These are phyloP conservation scores for Talaromyces wortmannii DNA, from an alignment of 495 filamentous ascomycete species.

Conservation along the genomic window DNA sequence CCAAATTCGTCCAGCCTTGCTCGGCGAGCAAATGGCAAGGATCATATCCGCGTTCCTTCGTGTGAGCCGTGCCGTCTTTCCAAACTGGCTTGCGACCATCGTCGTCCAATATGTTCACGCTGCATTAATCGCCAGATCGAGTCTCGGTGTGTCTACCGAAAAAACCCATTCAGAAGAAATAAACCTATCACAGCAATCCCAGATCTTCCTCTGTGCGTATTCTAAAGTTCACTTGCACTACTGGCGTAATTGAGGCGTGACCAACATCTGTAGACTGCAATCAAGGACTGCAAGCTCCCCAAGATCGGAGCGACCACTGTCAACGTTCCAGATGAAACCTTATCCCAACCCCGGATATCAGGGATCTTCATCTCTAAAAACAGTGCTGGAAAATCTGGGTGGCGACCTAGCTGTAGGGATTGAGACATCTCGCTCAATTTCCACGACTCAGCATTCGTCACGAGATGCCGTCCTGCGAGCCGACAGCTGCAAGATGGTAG, in stretches of 20 bases:
- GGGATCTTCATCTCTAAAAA: conserved; percentile 20
- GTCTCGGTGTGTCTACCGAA: conserved; percentile 29
- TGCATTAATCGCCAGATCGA: conserved; percentile 17
- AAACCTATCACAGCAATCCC: conserved; percentile 1
- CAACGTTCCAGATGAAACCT: conserved; percentile 16
- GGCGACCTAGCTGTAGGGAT: conserved; percentile 2
- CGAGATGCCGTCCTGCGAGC: conserved; percentile 6
- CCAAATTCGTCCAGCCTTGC: background rate
- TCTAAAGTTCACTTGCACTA: background rate
- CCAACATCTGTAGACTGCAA: background rate
- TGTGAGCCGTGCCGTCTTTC: conserved; percentile 35
- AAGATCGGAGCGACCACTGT: background rate
- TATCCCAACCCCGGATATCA: conserved; percentile 39
- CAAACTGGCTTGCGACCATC: conserved; percentile 35
- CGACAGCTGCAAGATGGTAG: conserved; percentile 4
- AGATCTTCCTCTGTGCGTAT: conserved; percentile 1
- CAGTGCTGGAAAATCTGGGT: conserved; percentile 31
- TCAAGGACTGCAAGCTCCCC: background rate
- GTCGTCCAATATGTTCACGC: conserved; percentile 29
- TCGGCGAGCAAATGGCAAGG: conserved; percentile 3
- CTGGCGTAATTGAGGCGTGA: background rate
- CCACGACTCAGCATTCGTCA: conserved; percentile 1
- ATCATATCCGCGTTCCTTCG: conserved; percentile 7
- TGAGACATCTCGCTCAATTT: background rate
- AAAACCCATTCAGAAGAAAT: conserved; percentile 26